Evolutionary conservation across 169 alveolate genomes (phyloP), one percentile per base, ranked within the genome.

Genomic region (Plasmodium adleri): DNA sequence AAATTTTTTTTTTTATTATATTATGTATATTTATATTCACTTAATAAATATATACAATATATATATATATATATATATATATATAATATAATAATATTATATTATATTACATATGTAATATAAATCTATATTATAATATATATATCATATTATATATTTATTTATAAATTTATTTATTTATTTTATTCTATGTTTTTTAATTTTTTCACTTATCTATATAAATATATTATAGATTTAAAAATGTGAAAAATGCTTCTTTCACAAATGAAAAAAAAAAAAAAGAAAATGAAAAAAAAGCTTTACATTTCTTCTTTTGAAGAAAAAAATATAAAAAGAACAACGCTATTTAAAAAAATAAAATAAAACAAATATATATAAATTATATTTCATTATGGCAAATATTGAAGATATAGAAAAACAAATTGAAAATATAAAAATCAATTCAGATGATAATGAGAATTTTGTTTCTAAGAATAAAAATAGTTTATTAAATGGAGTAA

Each of bases 201-300:
- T 39, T 39, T 39, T 39, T 39, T 39, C 5, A 39, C 47, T 39
- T 39, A 39, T 39, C 47, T 39, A 39, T 39, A 39, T 32, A 28
- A 1, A 28, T 28, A 39, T 39, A 39, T 39, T 39, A 39, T 9
- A 39, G 47, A 54, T 17, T 10, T 54, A 0, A 3, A 54, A 54
- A 17, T 60, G 39, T 60, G 24, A 13, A 66, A 66, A 66, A 66
- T 66, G 74, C 52, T 39, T 66, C 56, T 66, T 66, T 66, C 15
- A 9, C 22, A 32, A 66, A 39, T 62, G 43, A 56, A 22, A 56
- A 56, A 56, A 56, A 56, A n/a, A 64, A 28, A 64, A 28, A 64
- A 22, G 2, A 12, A 26, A 22, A 64, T 32, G 24, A 64, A 15
- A 64, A 56, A 13, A 56, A n/a, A 9, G 64, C 5, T 6, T 39